Evolutionary conservation across 2,329 filamentous ascomycete genomes (phyloP), one percentile per base, ranked within the genome.

Genomic region (Alternaria triticimaculans): DNA sequence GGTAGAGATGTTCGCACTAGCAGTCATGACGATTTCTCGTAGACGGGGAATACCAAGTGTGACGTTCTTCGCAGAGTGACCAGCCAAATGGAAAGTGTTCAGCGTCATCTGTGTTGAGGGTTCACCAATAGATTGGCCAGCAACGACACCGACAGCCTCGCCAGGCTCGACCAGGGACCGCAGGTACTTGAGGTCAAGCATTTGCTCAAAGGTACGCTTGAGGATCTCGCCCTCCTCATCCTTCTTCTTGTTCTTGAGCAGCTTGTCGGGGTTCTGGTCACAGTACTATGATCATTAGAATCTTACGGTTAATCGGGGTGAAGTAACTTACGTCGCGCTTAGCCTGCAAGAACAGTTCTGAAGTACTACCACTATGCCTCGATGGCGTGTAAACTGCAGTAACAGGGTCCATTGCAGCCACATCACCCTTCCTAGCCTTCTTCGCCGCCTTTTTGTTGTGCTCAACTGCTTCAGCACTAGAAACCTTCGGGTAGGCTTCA

Each of bases 71-170:
- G 96, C 91, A 20, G 96, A 94, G 85, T 98, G 95, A 76, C 96
- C 96, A 80, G 96, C 96, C 88, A 99, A 92, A 87, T 99, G 96
- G 88, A 99, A 99, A 26, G 96, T 99, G 83, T 99, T 99, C 59
- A 99, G 84, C 8, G 96, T 99, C 96, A 99, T 99, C 80, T 99
- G 96, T 11, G 96, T 99, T 3, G 94, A 97, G 9, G 96, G 96
- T 78, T 99, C 96, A 77, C 96, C 96, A 45, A 99, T 90, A 30
- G 95, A 98, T 81, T 99, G 96, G 10, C 94, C 94, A 55, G 96
- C 96, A 63, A 99, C 93, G 67, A 99, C 96, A 70, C 96, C 96
- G 25, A 99, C 94, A 25, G 96, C 95, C 83, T 99, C 96, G 49
- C 96, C 96, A 26, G 96, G 93, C 73, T 99, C 95, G 23, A 97